phyloP scores from a whole-genome alignment of 495 filamentous ascomycete species.

The Chaetomium tenue region DNA sequence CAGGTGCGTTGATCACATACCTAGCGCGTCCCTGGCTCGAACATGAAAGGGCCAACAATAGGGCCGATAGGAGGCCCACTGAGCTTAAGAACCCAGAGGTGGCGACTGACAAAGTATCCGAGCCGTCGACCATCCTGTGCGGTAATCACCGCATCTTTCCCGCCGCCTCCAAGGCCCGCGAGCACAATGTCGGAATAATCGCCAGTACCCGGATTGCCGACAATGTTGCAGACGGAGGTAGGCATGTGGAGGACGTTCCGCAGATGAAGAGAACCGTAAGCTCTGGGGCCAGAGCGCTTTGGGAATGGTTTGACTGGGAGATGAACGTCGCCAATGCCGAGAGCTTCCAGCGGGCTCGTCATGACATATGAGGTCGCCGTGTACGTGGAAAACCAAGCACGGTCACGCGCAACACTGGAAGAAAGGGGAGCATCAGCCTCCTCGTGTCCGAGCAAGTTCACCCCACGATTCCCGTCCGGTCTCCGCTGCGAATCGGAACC shows the following conservation, averaged over 20 bases:
- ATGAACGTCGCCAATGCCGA: slow-evolving; percentile 17
- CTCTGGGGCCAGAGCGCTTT: slow-evolving; percentile 5
- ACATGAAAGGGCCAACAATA: too few species aligned
- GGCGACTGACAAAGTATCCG: too few species aligned
- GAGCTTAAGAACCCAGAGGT: too few species aligned
- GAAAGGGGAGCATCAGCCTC: slow-evolving; percentile 8
- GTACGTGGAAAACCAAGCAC: slow-evolving; percentile 13
- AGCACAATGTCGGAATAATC: background rate
- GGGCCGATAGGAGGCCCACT: too few species aligned
- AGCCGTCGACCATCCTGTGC: too few species aligned
- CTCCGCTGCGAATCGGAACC: background rate
- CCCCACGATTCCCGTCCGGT: too few species aligned
- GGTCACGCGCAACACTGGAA: slow-evolving; percentile 11
- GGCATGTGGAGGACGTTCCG: slow-evolving; percentile 19
- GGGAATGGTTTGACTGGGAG: slow-evolving; percentile 16
- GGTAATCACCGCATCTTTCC: too few species aligned
- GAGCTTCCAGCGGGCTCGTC: background rate
- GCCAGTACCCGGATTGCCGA: slow-evolving; percentile 3
- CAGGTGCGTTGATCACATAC: too few species aligned
- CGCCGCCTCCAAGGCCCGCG: too few species aligned
- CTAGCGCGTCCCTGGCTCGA: too few species aligned
- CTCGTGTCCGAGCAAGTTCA: background rate
- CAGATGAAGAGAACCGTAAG: slow-evolving; percentile 17
- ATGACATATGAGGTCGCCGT: background rate
- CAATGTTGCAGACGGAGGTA: slow-evolving; percentile 9